These are phyloP conservation scores for Debaryomyces sp. DNA, from an alignment of 1,139 yeast genomes.

Conservation along the genomic window DNA sequence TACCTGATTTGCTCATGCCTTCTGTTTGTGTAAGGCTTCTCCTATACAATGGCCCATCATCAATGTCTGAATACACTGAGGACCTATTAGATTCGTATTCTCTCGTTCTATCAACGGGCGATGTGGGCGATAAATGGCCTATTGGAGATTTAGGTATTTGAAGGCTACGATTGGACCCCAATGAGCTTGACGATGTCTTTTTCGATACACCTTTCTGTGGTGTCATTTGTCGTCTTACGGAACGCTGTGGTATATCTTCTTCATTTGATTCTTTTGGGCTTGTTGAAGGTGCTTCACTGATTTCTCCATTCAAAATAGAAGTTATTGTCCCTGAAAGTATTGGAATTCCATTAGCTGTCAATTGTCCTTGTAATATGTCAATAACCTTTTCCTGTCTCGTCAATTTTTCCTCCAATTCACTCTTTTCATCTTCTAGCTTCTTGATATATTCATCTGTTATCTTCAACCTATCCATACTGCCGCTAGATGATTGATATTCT, in stretches of 20 bases:
- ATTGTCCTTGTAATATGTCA: conserved; percentile 20
- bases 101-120: neutral
- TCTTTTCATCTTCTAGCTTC: conserved; percentile 39
- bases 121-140: neutral
- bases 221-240: conserved; percentile 17
- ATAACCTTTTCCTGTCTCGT: conserved; percentile 13
- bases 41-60: neutral
- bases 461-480: conserved; percentile 35
- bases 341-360: conserved; percentile 12
- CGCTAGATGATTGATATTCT: conserved; percentile 39
- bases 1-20: neutral
- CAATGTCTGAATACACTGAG: conserved; percentile 23
- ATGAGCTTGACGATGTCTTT: neutral
- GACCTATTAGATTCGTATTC: conserved; percentile 18
- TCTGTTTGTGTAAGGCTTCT: neutral
- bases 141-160: neutral
- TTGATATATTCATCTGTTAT: conserved; percentile 37
- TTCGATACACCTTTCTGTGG: neutral
- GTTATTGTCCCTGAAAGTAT: conserved; percentile 4
- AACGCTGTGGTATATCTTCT: conserved; percentile 17
- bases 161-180: neutral
- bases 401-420: conserved; percentile 26
- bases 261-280: conserved; percentile 1
- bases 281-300: neutral
- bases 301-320: conserved; percentile 5